Base-by-base conservation (phyloP, 805 yeast species). In the Priceomyces carsonii region DNA sequence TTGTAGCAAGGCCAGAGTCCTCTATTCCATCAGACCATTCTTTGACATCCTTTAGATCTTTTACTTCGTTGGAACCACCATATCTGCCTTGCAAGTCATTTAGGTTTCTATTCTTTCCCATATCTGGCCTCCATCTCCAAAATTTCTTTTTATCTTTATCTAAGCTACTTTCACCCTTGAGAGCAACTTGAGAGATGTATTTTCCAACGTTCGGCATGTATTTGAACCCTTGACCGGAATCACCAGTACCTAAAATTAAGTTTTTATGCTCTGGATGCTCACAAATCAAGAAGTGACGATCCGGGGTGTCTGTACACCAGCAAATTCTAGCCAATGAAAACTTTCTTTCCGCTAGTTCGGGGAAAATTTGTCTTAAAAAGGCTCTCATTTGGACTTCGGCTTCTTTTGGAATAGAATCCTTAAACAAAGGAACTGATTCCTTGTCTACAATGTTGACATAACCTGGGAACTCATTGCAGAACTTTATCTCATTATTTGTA, bases 131-230 rank as follows among this genome's bases (percentile, higher is more conserved):
- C 39, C 40, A 37, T 25, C 27, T 32, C 40, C 40, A 37, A 12
- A 22, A n/a, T 2, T 29, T 47, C 50, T 25, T 42, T 48, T 24
- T 38, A 17, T 29, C 26, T 5, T 51, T 51, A 4, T 46, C 57
- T 5, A 64, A 33, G 1, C 53, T 46, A 1, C 26, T 34, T n/a
- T 47, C 54, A 2, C 69, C 70, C 8, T 57, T 40, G 14, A 59
- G 74, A 25, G 66, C 79, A 19, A 77, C 75, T 44, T 73, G 75
- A 38, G 77, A 73, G 36, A 51, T 39, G 19, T 48, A 49, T 26
- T 46, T 47, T 4, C 71, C 71, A 12, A 64, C 40, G 21, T 54
- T 51, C 1, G 66, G 68, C 26, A 63, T 44, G 47, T 63, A 57
- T 52, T 59, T 63, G 34, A 61, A 65, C 2, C 56, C 63, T 45